Evolutionary conservation across 164 flowering plant species (phyloP).

Genomic region (Chimonanthus salicifolius): DNA sequence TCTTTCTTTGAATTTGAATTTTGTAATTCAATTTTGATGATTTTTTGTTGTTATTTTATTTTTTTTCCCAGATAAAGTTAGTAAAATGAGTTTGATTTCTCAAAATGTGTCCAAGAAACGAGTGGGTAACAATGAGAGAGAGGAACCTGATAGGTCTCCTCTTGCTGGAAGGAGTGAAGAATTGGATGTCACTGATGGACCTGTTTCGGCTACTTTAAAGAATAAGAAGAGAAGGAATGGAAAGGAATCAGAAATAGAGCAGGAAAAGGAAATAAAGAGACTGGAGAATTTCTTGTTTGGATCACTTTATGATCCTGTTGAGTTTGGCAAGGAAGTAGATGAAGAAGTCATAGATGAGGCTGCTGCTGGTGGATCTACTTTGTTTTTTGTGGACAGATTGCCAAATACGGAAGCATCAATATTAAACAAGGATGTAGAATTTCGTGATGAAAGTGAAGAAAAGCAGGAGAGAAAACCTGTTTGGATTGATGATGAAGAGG

Average conservation of each 20-base stretch:
- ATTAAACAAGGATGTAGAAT: constrained; percentile 34
- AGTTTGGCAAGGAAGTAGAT: constrained; percentile 53
- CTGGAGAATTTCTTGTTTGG: constrained; percentile 66
- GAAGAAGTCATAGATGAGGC: constrained; percentile 19
- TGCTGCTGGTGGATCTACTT: constrained; percentile 25
- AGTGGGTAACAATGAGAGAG: constrained; percentile 21
- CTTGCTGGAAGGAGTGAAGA: constrained; percentile 17
- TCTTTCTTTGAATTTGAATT: too few relatives aligned
- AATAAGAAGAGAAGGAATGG: constrained; percentile 44
- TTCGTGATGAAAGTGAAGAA: constrained; percentile 15
- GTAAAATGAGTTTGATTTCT: constrained; percentile 52
- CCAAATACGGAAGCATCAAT: constrained; percentile 23
- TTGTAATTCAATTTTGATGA: too few relatives aligned
- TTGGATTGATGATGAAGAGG: constrained; percentile 89
- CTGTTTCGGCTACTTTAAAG: constrained; percentile 11
- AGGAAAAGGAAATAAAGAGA: constrained; percentile 55
- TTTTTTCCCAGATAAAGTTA: not conserved
- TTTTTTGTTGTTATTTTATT: too few relatives aligned
- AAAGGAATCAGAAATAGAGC: constrained; percentile 22
- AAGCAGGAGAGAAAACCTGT: constrained; percentile 47
- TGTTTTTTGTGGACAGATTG: constrained; percentile 47
- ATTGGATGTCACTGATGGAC: constrained; percentile 12
- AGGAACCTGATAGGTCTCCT: constrained; percentile 22
- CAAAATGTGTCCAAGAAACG: constrained; percentile 36
- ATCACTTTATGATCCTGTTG: constrained; percentile 54